Percentiles rank a stretch among this genome's conserved stretches.
Conservation (phyloP, 257 asterid species). For the Penstemon eatonii region DNA sequence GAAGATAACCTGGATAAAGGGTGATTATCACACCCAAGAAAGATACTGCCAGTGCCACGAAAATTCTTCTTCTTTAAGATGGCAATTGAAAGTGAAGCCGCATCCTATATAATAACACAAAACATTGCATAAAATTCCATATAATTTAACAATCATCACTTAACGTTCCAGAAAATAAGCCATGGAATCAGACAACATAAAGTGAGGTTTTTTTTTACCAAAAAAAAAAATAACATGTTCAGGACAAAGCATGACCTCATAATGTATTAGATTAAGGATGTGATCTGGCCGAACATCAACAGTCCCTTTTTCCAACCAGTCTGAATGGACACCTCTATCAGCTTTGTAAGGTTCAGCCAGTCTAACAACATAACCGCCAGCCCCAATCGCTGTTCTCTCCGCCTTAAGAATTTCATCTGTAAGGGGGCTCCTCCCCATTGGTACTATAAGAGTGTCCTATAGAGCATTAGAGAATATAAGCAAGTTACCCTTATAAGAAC, state of each 20-base stretch:
- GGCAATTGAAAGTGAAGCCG: conserved; percentile 74
- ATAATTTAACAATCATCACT: neutral
- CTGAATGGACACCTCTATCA: conserved; percentile 85
- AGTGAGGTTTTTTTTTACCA: neutral
- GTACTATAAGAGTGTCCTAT: conserved; percentile 83
- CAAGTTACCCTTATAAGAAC: neutral
- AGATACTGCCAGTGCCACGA: conserved; percentile 42
- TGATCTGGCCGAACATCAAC: conserved; percentile 82
- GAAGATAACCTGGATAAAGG: conserved; percentile 68
- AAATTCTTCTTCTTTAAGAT: conserved; percentile 63
- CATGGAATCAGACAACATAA: neutral
- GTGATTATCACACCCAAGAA: conserved; percentile 91
- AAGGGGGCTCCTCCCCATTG: conserved; percentile 85
- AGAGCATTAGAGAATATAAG: conserved; percentile 7
- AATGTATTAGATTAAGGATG: conserved; percentile 86
- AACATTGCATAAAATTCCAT: conserved; percentile 7
- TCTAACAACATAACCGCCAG: conserved; percentile 88
- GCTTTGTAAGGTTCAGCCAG: conserved; percentile 93
- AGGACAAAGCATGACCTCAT: conserved; percentile 57
- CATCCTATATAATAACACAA: conserved; percentile 55
- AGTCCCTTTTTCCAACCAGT: conserved; percentile 85
- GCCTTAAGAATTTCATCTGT: conserved; percentile 81
- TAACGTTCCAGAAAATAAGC: neutral
- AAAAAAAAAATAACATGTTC: neutral
- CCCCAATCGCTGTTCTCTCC: conserved; percentile 72